These are phyloP conservation scores for Ascosphaera acerosa DNA, from an alignment of 2,329 filamentous ascomycete species.

Conservation along the genomic window DNA sequence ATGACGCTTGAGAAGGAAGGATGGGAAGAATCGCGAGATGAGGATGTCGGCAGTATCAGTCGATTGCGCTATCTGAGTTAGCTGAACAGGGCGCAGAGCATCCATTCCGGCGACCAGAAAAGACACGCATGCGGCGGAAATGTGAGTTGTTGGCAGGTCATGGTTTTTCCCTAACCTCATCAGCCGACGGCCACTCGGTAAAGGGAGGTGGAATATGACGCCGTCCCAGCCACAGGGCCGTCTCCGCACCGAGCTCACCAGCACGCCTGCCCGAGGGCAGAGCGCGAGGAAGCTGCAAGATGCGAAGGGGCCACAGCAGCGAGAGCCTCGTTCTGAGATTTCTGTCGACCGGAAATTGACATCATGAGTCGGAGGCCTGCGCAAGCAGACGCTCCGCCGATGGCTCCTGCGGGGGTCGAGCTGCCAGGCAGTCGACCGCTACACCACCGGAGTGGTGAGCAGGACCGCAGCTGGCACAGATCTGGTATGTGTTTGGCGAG, in stretches of 20 bases:
- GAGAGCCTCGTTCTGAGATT: conserved; percentile 55
- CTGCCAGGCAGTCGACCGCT: conserved; percentile 63
- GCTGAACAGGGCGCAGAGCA: no score
- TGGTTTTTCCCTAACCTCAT: conserved; percentile 84
- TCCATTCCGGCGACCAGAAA: no score
- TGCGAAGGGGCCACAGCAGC: conserved; percentile 27
- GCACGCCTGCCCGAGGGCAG: conserved; percentile 4
- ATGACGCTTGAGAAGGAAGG: no score
- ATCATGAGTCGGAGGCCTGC: conserved; percentile 32
- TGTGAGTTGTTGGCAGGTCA: conserved; percentile 40
- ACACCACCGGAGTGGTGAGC: conserved; percentile 26
- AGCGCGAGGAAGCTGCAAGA: conserved; percentile 37
- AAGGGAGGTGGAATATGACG: conserved; percentile 79
- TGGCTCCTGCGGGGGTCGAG: conserved; percentile 73
- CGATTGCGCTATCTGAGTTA: no score
- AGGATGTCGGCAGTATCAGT: no score
- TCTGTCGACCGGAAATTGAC: conserved; percentile 89
- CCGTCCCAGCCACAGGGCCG: conserved; percentile 27
- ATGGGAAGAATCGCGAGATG: no score
- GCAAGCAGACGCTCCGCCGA: conserved; percentile 16
- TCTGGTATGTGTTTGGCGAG: conserved; percentile 27
- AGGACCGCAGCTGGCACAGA: conserved; percentile 74
- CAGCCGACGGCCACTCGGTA: conserved; percentile 62
- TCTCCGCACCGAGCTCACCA: conserved; percentile 44
- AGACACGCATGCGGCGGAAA: no score